These are phyloP conservation scores for Effrenium voratum DNA, from an alignment of 73 alveolate genomes.

Conservation along the genomic window DNA sequence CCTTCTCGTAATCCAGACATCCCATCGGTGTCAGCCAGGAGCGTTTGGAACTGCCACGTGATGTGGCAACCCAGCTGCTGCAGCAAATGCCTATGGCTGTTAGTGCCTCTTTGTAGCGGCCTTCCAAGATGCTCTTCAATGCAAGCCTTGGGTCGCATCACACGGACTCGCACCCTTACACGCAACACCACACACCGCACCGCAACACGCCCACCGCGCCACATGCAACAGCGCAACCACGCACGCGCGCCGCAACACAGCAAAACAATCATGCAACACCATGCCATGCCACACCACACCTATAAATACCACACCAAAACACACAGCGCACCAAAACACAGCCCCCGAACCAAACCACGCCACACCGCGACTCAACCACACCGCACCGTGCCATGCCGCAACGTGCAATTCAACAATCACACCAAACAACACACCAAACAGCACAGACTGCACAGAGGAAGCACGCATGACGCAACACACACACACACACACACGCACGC, in stretches of 20 bases:
- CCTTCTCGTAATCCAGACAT: background rate
- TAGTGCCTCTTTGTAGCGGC: background rate
- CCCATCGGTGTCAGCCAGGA: background rate
- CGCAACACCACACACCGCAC: no score
- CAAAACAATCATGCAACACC: background rate
- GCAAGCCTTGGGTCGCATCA: constrained; percentile 21
- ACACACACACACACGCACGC: no score
- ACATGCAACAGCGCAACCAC: background rate
- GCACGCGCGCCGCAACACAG: background rate
- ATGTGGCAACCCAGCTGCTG: background rate
- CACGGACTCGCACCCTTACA: no score
- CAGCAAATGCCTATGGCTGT: background rate
- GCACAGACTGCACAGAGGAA: no score
- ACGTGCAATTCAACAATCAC: no score
- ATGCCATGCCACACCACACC: background rate
- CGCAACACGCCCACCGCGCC: background rate
- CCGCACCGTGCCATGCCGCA: no score
- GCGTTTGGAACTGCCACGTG: background rate
- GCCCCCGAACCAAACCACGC: no score
- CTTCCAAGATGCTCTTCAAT: background rate
- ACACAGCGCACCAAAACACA: background rate
- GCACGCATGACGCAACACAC: no score
- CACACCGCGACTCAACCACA: no score
- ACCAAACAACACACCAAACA: no score
- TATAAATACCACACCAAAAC: background rate